A percentile compares a stretch with the other conserved stretches of the same genome.
phyloP scores from a whole-genome alignment of 2,329 filamentous ascomycete genomes.

The Fusarium fracticaudum region DNA sequence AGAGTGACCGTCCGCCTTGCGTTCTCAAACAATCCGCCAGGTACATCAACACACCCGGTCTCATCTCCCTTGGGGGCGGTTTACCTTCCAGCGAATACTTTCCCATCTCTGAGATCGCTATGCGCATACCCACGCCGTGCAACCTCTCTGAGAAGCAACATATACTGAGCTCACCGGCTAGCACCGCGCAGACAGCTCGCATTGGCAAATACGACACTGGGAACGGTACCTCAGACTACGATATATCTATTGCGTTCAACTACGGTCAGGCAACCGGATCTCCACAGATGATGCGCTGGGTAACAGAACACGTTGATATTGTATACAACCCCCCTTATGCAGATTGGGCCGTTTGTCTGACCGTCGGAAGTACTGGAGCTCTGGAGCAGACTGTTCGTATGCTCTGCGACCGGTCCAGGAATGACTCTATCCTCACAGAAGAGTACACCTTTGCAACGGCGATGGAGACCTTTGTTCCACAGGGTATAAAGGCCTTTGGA shows the following conservation, averaged over 20 bases:
- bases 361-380: background rate
- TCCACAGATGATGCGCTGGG: background rate
- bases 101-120: background rate
- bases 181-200: background rate
- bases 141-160: background rate
- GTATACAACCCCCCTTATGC: background rate
- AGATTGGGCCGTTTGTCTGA: background rate
- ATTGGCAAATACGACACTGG: background rate
- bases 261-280: background rate
- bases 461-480: background rate
- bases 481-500: background rate
- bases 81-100: background rate
- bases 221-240: background rate
- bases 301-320: background rate
- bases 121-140: background rate
- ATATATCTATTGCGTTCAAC: background rate
- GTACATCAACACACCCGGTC: background rate
- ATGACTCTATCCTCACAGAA: background rate
- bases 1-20: background rate
- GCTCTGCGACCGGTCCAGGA: background rate
- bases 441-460: background rate
- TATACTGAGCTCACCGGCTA: too few relatives aligned
- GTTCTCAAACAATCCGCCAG: background rate
- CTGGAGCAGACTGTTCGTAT: background rate
- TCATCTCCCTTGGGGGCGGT: background rate